Percentiles rank a stretch among this genome's conserved stretches.
phyloP scores from a whole-genome alignment of 2,329 filamentous ascomycete species.

The Penicillium sp. region DNA sequence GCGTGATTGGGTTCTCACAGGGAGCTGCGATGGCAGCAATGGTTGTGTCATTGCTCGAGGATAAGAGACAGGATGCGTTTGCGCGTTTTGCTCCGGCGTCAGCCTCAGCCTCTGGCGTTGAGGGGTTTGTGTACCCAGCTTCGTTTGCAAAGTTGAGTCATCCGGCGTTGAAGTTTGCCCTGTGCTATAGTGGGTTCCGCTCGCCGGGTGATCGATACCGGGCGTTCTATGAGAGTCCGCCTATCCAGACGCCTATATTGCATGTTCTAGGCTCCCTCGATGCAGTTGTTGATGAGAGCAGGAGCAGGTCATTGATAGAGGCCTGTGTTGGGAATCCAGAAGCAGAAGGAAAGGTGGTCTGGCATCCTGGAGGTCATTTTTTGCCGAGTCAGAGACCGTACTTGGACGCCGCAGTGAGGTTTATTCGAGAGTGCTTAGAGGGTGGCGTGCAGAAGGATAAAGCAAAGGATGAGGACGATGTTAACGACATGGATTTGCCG shows the following conservation, averaged over 20 bases:
- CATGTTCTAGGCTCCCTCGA: constrained; percentile 85
- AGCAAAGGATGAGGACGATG: constrained; percentile 59
- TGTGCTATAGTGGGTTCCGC: constrained; percentile 78
- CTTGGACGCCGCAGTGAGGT: constrained; percentile 74
- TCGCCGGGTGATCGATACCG: constrained; percentile 65
- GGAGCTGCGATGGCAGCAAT: constrained; percentile 75
- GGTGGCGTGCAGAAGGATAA: constrained; percentile 41
- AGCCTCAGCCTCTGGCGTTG: constrained; percentile 16
- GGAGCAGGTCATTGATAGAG: constrained; percentile 71
- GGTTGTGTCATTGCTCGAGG: constrained; percentile 73
- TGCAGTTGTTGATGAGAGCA: constrained; percentile 80
- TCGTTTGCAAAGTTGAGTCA: constrained; percentile 54
- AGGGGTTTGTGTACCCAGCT: constrained; percentile 55
- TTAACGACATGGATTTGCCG: constrained; percentile 71
- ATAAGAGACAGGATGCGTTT: constrained; percentile 54
- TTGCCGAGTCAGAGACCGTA: constrained; percentile 83
- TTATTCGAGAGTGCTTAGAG: constrained; percentile 64
- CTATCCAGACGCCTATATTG: constrained; percentile 75
- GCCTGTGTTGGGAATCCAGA: constrained; percentile 62
- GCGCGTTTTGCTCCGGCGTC: constrained; percentile 37
- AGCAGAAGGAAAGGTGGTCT: constrained; percentile 59
- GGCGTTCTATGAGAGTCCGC: constrained; percentile 72
- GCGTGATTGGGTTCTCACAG: constrained; percentile 81
- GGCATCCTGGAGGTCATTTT: constrained; percentile 90
- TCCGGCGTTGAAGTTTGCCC: constrained; percentile 69